phyloP scores from a whole-genome alignment of 768 basidiomycete species.

The Boletus reticulatus region DNA sequence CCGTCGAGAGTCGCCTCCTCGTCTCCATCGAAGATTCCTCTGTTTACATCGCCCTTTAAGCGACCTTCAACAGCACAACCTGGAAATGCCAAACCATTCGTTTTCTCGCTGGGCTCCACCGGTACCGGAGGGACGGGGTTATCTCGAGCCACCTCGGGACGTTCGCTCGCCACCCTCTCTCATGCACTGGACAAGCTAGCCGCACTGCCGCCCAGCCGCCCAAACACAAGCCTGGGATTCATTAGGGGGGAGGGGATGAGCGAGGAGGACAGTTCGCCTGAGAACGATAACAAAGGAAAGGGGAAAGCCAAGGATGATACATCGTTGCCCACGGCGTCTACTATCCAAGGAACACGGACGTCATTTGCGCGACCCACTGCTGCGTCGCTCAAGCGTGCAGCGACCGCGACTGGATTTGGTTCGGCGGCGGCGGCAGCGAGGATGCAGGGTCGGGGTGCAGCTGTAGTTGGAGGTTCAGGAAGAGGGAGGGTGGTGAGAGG shows the following conservation, averaged over 20 bases:
- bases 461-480: neutral
- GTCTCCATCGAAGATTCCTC: conserved; percentile 31
- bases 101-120: conserved; percentile 4
- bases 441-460: conserved; percentile 4
- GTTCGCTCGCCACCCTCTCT: conserved; percentile 63
- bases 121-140: neutral
- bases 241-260: conserved; percentile 28
- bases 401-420: conserved; percentile 14
- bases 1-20: conserved; percentile 1
- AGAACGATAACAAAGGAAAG: conserved; percentile 11
- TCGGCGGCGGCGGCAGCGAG: neutral
- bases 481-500: conserved; percentile 12
- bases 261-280: conserved; percentile 1
- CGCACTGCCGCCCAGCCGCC: conserved; percentile 61
- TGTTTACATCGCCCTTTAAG: conserved; percentile 22
- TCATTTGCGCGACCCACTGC: conserved; percentile 30
- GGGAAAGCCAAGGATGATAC: conserved; percentile 23
- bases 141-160: conserved; percentile 8
- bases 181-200: conserved; percentile 70
- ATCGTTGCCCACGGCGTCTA: conserved; percentile 7
- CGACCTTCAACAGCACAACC: conserved; percentile 7
- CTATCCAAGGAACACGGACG: neutral
- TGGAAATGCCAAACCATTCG: conserved; percentile 1
- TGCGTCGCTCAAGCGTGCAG: conserved; percentile 29
- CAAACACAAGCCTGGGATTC: conserved; percentile 72